Conservation (phyloP, 495 filamentous ascomycete species). For the Aspergillus wentii region DNA sequence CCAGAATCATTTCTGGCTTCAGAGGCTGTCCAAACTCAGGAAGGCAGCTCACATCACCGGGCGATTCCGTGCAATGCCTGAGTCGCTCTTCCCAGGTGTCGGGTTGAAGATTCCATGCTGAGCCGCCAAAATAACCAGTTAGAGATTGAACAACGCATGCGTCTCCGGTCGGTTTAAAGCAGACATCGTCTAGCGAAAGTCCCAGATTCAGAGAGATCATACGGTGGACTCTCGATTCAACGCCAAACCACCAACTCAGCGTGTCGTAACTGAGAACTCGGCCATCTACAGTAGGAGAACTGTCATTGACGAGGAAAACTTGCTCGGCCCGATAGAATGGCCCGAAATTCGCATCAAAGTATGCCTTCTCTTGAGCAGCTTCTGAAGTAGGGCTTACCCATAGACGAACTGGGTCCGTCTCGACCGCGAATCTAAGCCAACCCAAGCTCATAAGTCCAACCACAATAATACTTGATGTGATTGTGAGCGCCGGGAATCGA, state of each 20-base stretch:
- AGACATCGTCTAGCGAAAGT: slow-evolving; percentile 73
- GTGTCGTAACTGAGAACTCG: slow-evolving; percentile 86
- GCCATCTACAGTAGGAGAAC: slow-evolving; percentile 51
- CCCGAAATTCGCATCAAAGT: slow-evolving; percentile 93
- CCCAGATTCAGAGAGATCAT: slow-evolving; percentile 62
- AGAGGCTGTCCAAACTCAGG: slow-evolving; percentile 85
- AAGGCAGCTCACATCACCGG: slow-evolving; percentile 66
- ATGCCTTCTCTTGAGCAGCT: slow-evolving; percentile 87
- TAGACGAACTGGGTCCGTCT: slow-evolving; percentile 81
- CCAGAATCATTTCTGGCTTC: slow-evolving; percentile 77
- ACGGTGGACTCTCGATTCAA: slow-evolving; percentile 67
- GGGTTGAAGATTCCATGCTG: slow-evolving; percentile 55
- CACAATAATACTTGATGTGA: slow-evolving; percentile 60
- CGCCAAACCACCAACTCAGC: slow-evolving; percentile 88
- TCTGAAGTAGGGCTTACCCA: slow-evolving; percentile 94
- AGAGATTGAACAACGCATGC: slow-evolving; percentile 91
- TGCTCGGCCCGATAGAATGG: slow-evolving; percentile 95
- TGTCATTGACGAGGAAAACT: slow-evolving; percentile 89
- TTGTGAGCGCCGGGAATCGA: slow-evolving; percentile 78
- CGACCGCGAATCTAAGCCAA: slow-evolving; percentile 80
- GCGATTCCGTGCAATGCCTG: slow-evolving; percentile 65
- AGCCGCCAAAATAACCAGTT: slow-evolving; percentile 75
- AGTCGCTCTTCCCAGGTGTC: slow-evolving; percentile 66
- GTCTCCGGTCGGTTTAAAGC: slow-evolving; percentile 86
- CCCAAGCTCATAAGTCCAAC: slow-evolving; percentile 76